Evolutionary conservation across 139 green algal species (phyloP).

Genomic region (Closterium sp.): DNA sequence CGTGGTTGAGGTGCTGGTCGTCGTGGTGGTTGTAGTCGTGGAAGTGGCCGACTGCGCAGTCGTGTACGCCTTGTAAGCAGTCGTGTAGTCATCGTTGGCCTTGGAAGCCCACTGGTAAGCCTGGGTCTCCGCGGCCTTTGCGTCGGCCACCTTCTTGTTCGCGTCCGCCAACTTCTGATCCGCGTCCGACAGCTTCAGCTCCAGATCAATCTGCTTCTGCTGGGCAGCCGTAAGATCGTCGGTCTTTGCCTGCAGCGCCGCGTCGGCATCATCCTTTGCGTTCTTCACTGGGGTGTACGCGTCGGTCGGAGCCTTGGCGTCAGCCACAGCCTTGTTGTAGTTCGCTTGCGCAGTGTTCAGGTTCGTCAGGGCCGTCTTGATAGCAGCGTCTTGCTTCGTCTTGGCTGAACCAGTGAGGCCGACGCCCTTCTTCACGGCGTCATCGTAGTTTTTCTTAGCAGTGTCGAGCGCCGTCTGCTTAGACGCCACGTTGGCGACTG

Average conservation of each 20-base stretch:
- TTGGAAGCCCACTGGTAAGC: not conserved
- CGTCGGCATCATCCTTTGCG: not conserved
- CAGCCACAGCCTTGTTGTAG: not conserved
- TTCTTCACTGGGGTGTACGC: not conserved
- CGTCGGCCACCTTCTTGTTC: not conserved
- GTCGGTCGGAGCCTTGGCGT: not conserved
- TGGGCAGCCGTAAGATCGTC: not conserved
- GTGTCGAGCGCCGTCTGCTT: not conserved
- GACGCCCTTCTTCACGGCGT: not conserved
- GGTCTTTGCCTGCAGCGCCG: not conserved
- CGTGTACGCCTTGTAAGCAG: not conserved
- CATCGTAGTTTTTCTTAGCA: not conserved
- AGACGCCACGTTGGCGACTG: not conserved
- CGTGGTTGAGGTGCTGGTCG: not conserved
- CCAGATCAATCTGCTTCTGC: not conserved
- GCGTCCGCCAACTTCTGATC: not conserved
- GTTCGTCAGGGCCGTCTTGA: not conserved
- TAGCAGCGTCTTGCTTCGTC: not conserved
- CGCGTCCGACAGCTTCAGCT: not conserved
- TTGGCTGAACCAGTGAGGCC: not conserved
- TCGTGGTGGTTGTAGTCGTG: not conserved
- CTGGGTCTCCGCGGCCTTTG: not conserved
- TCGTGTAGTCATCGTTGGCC: not conserved
- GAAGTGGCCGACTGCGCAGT: not conserved
- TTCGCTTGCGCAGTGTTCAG: not conserved